Evolutionary conservation across 2,329 filamentous ascomycete species (phyloP), one percentile per base, ranked within the genome.

Genomic region (Apiospora hydei): DNA sequence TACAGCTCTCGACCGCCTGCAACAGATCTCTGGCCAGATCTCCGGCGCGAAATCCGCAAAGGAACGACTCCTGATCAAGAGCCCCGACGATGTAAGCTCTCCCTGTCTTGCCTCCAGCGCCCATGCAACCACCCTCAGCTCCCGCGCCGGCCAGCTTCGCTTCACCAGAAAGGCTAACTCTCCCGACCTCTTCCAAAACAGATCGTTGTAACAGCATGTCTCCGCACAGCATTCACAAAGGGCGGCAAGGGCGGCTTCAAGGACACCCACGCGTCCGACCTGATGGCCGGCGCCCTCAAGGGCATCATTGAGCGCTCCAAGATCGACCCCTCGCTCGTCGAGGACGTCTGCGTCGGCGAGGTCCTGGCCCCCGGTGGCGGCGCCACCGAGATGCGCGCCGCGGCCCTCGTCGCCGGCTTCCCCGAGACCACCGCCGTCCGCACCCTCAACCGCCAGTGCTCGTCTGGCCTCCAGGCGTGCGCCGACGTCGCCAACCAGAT

Each of bases 401-500:
- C 96, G 47, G 92, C 92, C 71, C 88, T 98, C 72, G 94, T 94
- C 8, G 96, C 96, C 69, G 96, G 96, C 66, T 97, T 98, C 87
- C 94, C 96, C 61, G 93, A 93, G 78, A 88, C 90, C 24, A 90
- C 95, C 6, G 93, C 95, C n/a, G 93, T 97, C 72, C 94, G 93
- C 85, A 91, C 91, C 72, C 85, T 98, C 82, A 99, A 98, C 88
- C 88, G 96, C 79, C 96, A 98, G 86, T 99, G 96, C 87, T 97
- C 94, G 18, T 95, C 92, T 51, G 96, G 96, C 70, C 89, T 98
- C 43, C 95, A 98, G 84, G 96, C 96, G 34, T 94, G 94, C 80
- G 93, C 96, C 73, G 96, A 98, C 82, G 92, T 98, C 80, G 96
- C 96, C 77, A 97, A 98, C 86, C 94, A 94, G 77, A 97, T 99